phyloP scores from a whole-genome alignment of 495 filamentous ascomycete genomes.

The Aspergillus incahuasiensis region DNA sequence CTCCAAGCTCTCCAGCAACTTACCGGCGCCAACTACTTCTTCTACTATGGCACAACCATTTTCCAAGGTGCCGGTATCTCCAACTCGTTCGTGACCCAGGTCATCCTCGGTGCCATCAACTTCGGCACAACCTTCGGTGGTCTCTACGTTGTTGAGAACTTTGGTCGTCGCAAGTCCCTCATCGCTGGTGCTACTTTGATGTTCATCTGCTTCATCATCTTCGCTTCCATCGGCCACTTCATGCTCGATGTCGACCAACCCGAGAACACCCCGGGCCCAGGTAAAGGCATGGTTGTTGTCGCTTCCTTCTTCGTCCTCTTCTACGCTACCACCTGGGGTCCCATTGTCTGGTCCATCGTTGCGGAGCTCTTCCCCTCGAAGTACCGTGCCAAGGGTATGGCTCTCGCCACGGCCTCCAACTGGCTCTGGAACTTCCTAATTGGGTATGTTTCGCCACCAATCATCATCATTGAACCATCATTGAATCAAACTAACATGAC shows the following conservation, averaged over 20 bases:
- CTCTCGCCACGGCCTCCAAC: conserved; percentile 71
- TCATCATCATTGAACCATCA: too few relatives aligned
- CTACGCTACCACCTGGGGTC: conserved; percentile 69
- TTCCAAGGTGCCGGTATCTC: conserved; percentile 65
- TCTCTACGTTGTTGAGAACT: conserved; percentile 66
- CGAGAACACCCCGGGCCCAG: conserved; percentile 54
- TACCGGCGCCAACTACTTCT: conserved; percentile 69
- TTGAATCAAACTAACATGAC: neutral
- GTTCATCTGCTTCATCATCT: conserved; percentile 67
- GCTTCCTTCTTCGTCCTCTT: conserved; percentile 58
- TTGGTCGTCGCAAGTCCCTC: conserved; percentile 63
- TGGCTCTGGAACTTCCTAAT: conserved; percentile 89
- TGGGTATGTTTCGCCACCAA: conserved; percentile 25
- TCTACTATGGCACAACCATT: conserved; percentile 74
- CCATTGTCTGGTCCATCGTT: conserved; percentile 74
- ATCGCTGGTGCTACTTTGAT: conserved; percentile 64
- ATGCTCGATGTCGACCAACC: conserved; percentile 52
- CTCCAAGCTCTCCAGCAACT: conserved; percentile 69
- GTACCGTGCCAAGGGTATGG: conserved; percentile 71
- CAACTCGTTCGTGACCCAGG: conserved; percentile 66
- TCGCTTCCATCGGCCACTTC: conserved; percentile 65
- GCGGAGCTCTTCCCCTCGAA: conserved; percentile 75
- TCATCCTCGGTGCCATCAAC: conserved; percentile 72
- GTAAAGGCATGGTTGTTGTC: conserved; percentile 71
- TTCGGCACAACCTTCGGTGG: conserved; percentile 66